phyloP scores from a whole-genome alignment of 352 stramenopile genomes.

The Globisporangium solare region DNA sequence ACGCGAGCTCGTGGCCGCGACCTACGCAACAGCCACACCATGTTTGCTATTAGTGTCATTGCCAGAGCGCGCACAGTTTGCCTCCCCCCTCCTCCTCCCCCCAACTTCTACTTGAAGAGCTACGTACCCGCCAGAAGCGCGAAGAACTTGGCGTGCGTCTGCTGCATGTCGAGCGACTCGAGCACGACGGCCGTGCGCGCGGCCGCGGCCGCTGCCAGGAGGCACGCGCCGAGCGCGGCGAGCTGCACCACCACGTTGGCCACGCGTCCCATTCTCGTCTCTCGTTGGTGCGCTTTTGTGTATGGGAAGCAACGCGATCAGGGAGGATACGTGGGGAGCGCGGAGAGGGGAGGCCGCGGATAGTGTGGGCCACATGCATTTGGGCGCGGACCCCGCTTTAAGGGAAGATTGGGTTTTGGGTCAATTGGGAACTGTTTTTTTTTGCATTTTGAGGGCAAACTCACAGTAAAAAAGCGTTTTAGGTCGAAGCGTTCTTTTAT shows the following conservation, averaged over 20 bases:
- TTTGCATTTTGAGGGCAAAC: no score
- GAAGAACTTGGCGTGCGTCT: slow-evolving; percentile 77
- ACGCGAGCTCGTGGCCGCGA: slow-evolving; percentile 63
- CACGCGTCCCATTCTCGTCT: slow-evolving; percentile 10
- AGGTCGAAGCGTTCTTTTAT: no score
- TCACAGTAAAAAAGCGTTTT: no score
- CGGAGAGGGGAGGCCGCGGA: not conserved
- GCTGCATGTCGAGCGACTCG: slow-evolving; percentile 48
- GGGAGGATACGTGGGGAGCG: slow-evolving; percentile 9
- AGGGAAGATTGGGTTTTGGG: no score
- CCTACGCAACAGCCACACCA: slow-evolving; percentile 18
- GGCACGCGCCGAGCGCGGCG: slow-evolving; percentile 3
- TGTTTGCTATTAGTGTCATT: not conserved
- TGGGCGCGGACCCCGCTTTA: no score
- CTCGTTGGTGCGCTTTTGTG: not conserved
- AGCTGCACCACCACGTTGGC: slow-evolving; percentile 10
- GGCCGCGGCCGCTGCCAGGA: slow-evolving; percentile 19
- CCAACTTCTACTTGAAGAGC: not conserved
- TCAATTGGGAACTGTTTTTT: no score
- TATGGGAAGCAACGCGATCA: slow-evolving; percentile 4
- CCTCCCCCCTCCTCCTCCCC: not conserved
- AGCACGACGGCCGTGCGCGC: slow-evolving; percentile 67
- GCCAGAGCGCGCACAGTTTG: not conserved
- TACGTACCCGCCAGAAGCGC: slow-evolving; percentile 48
- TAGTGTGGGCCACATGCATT: not conserved